Base-by-base conservation (phyloP, 1,139 yeast genomes). In the Scheffersomyces parashehatae region DNA sequence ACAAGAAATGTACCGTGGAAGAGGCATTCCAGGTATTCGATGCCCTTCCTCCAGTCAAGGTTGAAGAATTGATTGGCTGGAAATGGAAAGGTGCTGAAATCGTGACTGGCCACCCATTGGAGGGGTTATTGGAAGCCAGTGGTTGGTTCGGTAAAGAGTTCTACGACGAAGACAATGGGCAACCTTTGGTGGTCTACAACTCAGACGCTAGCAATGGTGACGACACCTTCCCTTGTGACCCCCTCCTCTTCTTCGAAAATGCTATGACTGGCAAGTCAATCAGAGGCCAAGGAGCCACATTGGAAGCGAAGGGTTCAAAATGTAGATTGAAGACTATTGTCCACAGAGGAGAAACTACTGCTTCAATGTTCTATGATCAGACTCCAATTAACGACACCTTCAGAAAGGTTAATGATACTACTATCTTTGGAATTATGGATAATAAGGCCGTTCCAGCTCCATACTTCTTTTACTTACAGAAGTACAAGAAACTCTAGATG, bases 281-380 rank as follows among this genome's bases (percentile, higher is more conserved):
- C 8, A 31, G 35, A 14, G 35, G 35, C 11, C 15, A 31, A 14
- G 26, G 8, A 5, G 24, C 20, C 24, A 7, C 35, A 7, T 31
- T 31, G 24, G 20, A 31, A 20, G 35, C 35, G 2, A 20, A 31
- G 11, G 20, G n/a, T 10, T 31, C 35, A 10, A 31, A 13, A 14
- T 39, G 42, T 29, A 26, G 35, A 26, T 39, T 39, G 39, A 39
- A 36, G 40, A 35, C 39, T 20, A 39, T 39, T 15, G 35, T 35
- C 5, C 20, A 20, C 31, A 24, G 42, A 16, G 42, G 39, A 5
- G 30, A 20, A 4, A 28, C 37, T 12, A 39, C 42, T 11, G 39
- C 34, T n/a, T 39, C 42, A 11, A 39, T 39, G 42, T 39, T 39
- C 35, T 39, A 39, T 13, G 42, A 39, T 12, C 34, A 39, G 28